Conservation (phyloP, 352 stramenopile genomes). For the Peronospora belbahrii region DNA sequence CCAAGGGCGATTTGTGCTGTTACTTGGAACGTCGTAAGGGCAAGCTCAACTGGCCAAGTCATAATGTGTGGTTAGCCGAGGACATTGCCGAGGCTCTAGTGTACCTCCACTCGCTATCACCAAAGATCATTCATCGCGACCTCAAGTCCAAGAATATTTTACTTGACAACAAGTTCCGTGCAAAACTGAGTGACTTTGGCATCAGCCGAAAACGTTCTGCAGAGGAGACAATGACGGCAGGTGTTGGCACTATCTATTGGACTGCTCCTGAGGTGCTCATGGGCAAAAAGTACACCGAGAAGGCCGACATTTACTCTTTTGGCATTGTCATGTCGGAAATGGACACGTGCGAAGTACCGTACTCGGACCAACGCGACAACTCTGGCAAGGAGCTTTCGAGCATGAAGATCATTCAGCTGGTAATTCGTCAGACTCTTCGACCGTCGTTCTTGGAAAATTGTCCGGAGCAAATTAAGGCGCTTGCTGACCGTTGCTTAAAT, state of each 20-base stretch:
- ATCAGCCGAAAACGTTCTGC: slow-evolving; percentile 66
- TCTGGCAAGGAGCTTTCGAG: slow-evolving; percentile 59
- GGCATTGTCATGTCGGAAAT: slow-evolving; percentile 81
- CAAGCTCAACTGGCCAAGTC: slow-evolving; percentile 26
- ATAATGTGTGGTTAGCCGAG: slow-evolving; percentile 31
- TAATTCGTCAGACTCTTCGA: slow-evolving; percentile 53
- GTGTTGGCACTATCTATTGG: slow-evolving; percentile 82
- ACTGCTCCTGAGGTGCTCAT: slow-evolving; percentile 71
- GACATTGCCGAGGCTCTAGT: slow-evolving; percentile 68
- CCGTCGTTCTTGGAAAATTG: slow-evolving; percentile 49
- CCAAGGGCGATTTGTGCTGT: slow-evolving; percentile 36
- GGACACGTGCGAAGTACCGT: slow-evolving; percentile 69
- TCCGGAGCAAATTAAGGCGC: slow-evolving; percentile 38
- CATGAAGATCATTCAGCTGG: slow-evolving; percentile 81
- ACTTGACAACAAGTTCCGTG: slow-evolving; percentile 34
- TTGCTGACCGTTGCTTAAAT: slow-evolving; percentile 62
- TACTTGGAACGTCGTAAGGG: slow-evolving; percentile 23
- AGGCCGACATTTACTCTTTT: slow-evolving; percentile 78
- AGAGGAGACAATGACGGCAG: slow-evolving; percentile 70
- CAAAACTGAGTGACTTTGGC: slow-evolving; percentile 67
- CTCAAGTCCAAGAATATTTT: slow-evolving; percentile 74
- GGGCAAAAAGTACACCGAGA: slow-evolving; percentile 74
- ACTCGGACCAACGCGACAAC: slow-evolving; percentile 67
- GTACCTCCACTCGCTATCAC: slow-evolving; percentile 77
- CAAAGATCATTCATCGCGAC: slow-evolving; percentile 81